phyloP scores from a whole-genome alignment of 1,139 yeast species.

The Pichia sp. region DNA sequence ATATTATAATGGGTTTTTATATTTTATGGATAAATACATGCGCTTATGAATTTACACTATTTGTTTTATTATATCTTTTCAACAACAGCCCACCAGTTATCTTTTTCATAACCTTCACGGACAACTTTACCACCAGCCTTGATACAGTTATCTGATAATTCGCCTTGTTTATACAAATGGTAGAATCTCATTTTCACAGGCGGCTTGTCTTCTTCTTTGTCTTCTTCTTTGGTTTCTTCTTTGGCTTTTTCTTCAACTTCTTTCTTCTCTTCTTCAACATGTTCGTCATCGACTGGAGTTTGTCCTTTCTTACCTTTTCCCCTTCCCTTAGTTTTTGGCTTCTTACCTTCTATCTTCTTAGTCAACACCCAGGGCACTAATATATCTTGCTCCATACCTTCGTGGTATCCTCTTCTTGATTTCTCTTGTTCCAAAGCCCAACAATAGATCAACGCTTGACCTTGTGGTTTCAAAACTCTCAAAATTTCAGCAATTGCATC shows the following conservation, averaged over 20 bases:
- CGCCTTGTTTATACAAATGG: slow-evolving; percentile 83
- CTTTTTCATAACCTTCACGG: slow-evolving; percentile 83
- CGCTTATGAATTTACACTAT: too few species aligned
- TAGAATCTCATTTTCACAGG: slow-evolving; percentile 79
- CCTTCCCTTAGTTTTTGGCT: slow-evolving; percentile 16
- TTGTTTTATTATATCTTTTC: slow-evolving; percentile 29
- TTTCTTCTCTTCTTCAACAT: slow-evolving; percentile 19
- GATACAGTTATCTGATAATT: slow-evolving; percentile 64
- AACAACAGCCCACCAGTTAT: slow-evolving; percentile 87
- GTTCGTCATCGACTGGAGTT: slow-evolving; percentile 21
- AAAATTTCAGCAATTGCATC: slow-evolving; percentile 72
- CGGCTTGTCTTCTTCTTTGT: slow-evolving; percentile 29
- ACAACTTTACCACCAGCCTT: slow-evolving; percentile 67
- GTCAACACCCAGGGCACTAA: slow-evolving; percentile 93
- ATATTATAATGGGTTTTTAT: too few species aligned
- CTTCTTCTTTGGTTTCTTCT: too few species aligned
- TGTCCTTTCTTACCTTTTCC: slow-evolving; percentile 36
- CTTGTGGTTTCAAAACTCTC: slow-evolving; percentile 54
- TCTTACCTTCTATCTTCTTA: slow-evolving; percentile 39
- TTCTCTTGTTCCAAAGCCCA: slow-evolving; percentile 96
- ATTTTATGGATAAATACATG: too few species aligned
- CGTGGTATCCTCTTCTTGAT: slow-evolving; percentile 84
- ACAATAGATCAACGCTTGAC: slow-evolving; percentile 78
- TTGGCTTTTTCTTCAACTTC: too few species aligned
- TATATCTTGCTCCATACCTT: slow-evolving; percentile 90